These are phyloP conservation scores for Aspergillus sp. DNA, from an alignment of 2,329 filamentous ascomycete species.

Conservation along the genomic window DNA sequence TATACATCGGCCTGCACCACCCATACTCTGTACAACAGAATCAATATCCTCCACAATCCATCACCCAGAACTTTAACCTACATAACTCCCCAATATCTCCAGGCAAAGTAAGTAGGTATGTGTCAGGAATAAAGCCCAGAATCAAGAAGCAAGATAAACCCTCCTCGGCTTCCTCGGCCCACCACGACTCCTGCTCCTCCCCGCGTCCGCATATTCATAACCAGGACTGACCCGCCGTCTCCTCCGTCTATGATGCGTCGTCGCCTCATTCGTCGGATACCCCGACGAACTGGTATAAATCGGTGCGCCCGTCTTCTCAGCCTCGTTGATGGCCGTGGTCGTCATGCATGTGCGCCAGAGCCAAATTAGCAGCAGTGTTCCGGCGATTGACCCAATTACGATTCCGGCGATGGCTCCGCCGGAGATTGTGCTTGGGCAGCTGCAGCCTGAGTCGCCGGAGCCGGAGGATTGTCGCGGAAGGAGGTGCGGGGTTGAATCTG, in stretches of 20 bases:
- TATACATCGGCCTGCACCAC: no score
- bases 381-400: slow-evolving; percentile 40
- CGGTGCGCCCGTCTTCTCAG: slow-evolving; percentile 18
- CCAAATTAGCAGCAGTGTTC: slow-evolving; percentile 38
- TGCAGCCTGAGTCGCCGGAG: slow-evolving; percentile 5
- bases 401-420: slow-evolving; percentile 41
- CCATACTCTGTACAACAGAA: no score
- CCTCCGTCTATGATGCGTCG: slow-evolving; percentile 17
- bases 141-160: slow-evolving; percentile 32
- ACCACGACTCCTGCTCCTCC: background rate
- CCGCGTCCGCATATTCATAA: slow-evolving; percentile 29
- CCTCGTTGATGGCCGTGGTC: slow-evolving; percentile 4
- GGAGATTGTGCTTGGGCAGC: slow-evolving; percentile 29
- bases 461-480: slow-evolving; percentile 11
- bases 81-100: background rate
- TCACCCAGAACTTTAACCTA: background rate
- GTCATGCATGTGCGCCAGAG: slow-evolving; percentile 31
- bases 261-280: slow-evolving; percentile 27
- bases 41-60: no score
- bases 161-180: slow-evolving; percentile 36
- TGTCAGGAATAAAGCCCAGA: background rate
- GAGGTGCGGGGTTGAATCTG: background rate
- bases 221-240: slow-evolving; percentile 19
- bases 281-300: slow-evolving; percentile 13
- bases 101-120: background rate